A percentile compares a stretch with the other conserved stretches of the same genome.
phyloP scores from a whole-genome alignment of 2,329 filamentous ascomycete genomes.

The Boeremia exigua region DNA sequence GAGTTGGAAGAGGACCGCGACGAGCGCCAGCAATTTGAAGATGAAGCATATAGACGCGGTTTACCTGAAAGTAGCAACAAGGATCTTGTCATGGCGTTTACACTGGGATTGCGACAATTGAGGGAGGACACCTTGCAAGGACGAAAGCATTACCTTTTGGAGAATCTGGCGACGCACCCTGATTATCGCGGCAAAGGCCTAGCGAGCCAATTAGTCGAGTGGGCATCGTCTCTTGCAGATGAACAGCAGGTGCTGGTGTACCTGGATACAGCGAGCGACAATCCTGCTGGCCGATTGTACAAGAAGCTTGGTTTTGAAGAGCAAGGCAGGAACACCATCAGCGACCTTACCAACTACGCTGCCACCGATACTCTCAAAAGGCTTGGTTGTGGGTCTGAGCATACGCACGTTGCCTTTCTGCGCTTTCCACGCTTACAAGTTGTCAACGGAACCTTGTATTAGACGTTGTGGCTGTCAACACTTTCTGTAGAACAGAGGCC shows the following conservation, averaged over 20 bases:
- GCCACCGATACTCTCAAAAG: neutral
- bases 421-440: neutral
- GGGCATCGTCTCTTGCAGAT: conserved; percentile 25
- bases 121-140: conserved; percentile 19
- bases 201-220: conserved; percentile 28
- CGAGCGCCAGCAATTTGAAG: conserved; percentile 32
- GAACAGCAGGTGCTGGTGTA: conserved; percentile 27
- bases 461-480: too few species aligned
- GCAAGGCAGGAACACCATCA: conserved; percentile 20
- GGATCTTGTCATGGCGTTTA: conserved; percentile 34
- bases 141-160: conserved; percentile 26
- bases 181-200: conserved; percentile 31
- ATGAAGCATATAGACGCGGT: conserved; percentile 26
- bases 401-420: conserved; percentile 10
- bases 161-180: conserved; percentile 39
- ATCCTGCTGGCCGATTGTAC: conserved; percentile 32
- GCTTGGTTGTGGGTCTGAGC: neutral
- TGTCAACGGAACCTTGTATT: too few species aligned
- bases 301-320: conserved; percentile 36
- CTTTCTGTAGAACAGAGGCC: too few species aligned
- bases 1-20: conserved; percentile 26
- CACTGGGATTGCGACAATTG: conserved; percentile 19
- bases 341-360: conserved; percentile 24
- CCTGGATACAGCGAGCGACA: conserved; percentile 36
- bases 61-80: conserved; percentile 35